These are phyloP conservation scores for Globisporangium mamillatum DNA, from an alignment of 352 stramenopile genomes.

Conservation along the genomic window DNA sequence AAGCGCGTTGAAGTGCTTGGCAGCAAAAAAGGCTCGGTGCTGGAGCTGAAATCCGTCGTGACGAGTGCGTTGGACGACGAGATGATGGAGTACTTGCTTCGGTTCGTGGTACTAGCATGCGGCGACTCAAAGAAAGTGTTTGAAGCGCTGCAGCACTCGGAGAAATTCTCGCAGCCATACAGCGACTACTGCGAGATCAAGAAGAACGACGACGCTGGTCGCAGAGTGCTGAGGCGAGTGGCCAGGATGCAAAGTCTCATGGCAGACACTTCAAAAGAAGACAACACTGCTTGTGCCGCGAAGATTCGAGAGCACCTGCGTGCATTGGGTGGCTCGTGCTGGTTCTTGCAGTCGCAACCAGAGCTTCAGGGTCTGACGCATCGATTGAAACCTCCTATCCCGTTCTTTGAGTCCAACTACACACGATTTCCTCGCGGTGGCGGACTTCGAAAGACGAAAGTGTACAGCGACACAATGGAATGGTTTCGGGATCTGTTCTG, in stretches of 20 bases:
- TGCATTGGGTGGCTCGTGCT: constrained; percentile 18
- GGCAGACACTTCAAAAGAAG: background rate
- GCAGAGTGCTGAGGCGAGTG: constrained; percentile 23
- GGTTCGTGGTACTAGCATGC: constrained; percentile 46
- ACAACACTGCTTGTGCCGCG: background rate
- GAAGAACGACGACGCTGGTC: constrained; percentile 28
- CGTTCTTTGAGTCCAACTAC: constrained; percentile 60
- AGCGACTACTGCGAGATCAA: constrained; percentile 50
- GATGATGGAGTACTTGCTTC: constrained; percentile 56
- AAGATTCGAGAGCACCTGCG: constrained; percentile 14
- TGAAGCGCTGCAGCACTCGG: constrained; percentile 28
- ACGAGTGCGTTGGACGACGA: constrained; percentile 51
- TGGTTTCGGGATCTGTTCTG: constrained; percentile 89
- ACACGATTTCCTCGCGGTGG: constrained; percentile 23
- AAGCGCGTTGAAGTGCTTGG: constrained; percentile 41
- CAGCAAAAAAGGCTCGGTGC: constrained; percentile 17
- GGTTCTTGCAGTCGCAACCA: constrained; percentile 31
- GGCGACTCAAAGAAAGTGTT: constrained; percentile 47
- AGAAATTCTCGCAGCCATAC: constrained; percentile 33
- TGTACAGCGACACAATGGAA: constrained; percentile 63
- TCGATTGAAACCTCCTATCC: constrained; percentile 42
- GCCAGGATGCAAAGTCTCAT: constrained; percentile 27
- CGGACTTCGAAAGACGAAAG: constrained; percentile 35
- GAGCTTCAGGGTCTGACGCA: constrained; percentile 20
- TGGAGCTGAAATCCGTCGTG: constrained; percentile 33